phyloP scores from a whole-genome alignment of 768 basidiomycete genomes.

The Lyophyllum shimeji region DNA sequence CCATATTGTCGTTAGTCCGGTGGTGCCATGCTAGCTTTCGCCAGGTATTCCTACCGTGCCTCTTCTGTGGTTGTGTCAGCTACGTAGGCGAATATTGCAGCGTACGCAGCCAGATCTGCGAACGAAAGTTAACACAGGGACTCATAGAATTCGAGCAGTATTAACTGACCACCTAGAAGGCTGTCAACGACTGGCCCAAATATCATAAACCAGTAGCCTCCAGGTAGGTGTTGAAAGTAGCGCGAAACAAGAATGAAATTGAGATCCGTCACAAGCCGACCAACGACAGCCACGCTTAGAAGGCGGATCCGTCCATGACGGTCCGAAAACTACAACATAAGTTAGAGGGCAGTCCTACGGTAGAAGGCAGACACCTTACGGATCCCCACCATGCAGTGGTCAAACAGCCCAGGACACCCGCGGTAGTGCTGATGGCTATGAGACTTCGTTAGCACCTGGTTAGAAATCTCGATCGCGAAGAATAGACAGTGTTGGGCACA shows the following conservation, averaged over 20 bases:
- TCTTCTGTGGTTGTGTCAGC: conserved; percentile 63
- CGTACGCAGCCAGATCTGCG: conserved; percentile 45
- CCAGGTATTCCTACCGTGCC: conserved; percentile 40
- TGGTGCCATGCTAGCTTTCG: no score
- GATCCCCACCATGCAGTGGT: conserved; percentile 89
- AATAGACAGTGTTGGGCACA: no score
- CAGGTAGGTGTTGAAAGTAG: conserved; percentile 62
- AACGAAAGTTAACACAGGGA: no score
- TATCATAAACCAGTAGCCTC: conserved; percentile 80
- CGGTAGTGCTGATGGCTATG: conserved; percentile 61
- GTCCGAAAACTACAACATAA: conserved; percentile 63
- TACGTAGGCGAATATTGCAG: conserved; percentile 63
- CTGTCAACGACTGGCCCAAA: conserved; percentile 69
- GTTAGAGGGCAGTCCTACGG: no score
- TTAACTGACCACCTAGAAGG: conserved; percentile 59
- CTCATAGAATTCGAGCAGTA: no score
- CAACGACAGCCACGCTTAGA: conserved; percentile 59
- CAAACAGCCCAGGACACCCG: conserved; percentile 74
- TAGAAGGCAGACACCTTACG: conserved; percentile 50
- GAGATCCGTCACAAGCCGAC: conserved; percentile 61
- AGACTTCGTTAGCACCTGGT: no score
- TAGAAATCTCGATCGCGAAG: no score
- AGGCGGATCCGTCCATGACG: conserved; percentile 68
- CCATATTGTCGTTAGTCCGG: no score
- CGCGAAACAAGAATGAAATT: conserved; percentile 66